These are phyloP conservation scores for Erythrophleum fordii DNA, from an alignment of 306 rosid species.

Conservation along the genomic window DNA sequence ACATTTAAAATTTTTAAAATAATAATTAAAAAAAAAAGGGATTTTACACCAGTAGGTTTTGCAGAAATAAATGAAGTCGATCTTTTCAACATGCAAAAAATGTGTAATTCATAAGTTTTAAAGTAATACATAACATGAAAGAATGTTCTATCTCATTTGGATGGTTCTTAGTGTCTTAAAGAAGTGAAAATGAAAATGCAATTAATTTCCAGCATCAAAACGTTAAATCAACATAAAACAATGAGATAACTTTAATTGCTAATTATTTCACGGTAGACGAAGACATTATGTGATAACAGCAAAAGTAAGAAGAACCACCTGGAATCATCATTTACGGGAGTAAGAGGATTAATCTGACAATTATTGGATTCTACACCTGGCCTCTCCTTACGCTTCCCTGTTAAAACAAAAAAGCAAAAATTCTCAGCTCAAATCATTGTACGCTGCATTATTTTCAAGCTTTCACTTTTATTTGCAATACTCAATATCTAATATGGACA, in stretches of 20 bases:
- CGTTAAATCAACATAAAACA: neutral
- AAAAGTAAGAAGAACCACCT: conserved; percentile 56
- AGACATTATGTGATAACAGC: neutral
- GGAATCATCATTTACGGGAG: conserved; percentile 72
- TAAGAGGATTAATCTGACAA: conserved; percentile 61
- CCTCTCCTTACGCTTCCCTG: conserved; percentile 89
- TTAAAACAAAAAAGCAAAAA: conserved; percentile 8
- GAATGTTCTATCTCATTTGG: neutral
- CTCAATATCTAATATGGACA: neutral
- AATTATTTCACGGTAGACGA: neutral
- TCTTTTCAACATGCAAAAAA: neutral
- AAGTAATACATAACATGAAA: neutral
- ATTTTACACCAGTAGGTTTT: neutral
- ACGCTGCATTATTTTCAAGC: conserved; percentile 10
- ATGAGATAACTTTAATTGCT: neutral
- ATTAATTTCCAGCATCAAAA: conserved; percentile 12
- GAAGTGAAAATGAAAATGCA: conserved; percentile 20
- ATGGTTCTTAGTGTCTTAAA: neutral
- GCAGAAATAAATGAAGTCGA: neutral
- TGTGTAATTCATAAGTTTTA: neutral
- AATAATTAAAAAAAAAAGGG: neutral
- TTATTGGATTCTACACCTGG: conserved; percentile 51
- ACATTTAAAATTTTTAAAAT: neutral
- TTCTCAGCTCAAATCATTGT: neutral
- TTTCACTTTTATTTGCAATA: neutral